Conservation (phyloP, 108 stramenopile genomes). For the Skeletonema marinoi region DNA sequence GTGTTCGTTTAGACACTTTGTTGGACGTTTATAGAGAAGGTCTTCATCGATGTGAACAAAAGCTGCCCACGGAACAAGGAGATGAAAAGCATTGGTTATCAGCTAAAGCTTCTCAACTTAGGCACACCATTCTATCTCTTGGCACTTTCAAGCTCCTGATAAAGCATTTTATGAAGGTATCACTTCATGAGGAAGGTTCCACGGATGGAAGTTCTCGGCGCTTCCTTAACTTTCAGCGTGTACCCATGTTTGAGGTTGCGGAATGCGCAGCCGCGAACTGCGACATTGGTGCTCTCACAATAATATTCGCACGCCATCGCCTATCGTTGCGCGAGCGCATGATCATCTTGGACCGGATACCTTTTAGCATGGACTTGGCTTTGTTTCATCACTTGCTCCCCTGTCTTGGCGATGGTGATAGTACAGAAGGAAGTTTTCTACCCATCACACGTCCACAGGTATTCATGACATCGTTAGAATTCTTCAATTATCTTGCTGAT, state of each 20-base stretch:
- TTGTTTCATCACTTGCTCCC: slow-evolving; percentile 67
- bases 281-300: slow-evolving; percentile 55
- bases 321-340: slow-evolving; percentile 36
- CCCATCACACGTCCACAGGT: not conserved
- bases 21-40: slow-evolving; percentile 36
- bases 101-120: slow-evolving; percentile 23
- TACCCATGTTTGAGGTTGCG: slow-evolving; percentile 42
- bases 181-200: slow-evolving; percentile 1
- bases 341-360: slow-evolving; percentile 49
- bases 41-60: slow-evolving; percentile 19
- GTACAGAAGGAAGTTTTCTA: slow-evolving; percentile 10
- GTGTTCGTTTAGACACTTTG: slow-evolving; percentile 13
- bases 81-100: slow-evolving; percentile 19
- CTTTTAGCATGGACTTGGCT: slow-evolving; percentile 48
- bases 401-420: slow-evolving; percentile 4
- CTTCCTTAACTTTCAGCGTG: slow-evolving; percentile 50
- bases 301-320: slow-evolving; percentile 60
- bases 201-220: not conserved
- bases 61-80: slow-evolving; percentile 5
- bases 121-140: slow-evolving; percentile 30
- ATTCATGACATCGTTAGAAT: slow-evolving; percentile 29
- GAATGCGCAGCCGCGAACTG: slow-evolving; percentile 52
- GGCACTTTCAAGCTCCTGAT: slow-evolving; percentile 63
- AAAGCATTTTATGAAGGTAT: slow-evolving; percentile 24
- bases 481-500: slow-evolving; percentile 40